These are phyloP conservation scores for Tremella yokohamensis DNA, from an alignment of 768 basidiomycete genomes.

Conservation along the genomic window DNA sequence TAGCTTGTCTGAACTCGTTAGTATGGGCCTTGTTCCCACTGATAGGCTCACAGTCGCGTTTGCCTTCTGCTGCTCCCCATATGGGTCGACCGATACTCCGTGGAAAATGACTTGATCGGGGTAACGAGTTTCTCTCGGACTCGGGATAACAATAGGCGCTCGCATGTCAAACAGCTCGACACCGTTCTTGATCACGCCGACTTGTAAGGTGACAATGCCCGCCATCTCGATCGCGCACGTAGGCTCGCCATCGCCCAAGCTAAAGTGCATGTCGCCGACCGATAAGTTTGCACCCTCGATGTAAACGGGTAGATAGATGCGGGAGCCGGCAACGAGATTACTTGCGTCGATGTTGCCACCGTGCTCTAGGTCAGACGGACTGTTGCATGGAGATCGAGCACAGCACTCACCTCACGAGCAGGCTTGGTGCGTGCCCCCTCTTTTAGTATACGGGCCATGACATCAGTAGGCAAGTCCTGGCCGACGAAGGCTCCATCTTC, in stretches of 20 bases:
- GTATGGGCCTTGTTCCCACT: too few species aligned
- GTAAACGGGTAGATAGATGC: conserved; percentile 59
- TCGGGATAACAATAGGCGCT: background rate
- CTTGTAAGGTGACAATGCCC: conserved; percentile 67
- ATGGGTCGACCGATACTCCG: background rate
- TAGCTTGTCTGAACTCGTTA: background rate
- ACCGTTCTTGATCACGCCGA: conserved; percentile 69
- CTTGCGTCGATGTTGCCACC: conserved; percentile 69
- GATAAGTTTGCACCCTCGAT: conserved; percentile 70
- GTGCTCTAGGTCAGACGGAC: too few species aligned
- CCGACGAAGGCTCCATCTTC: too few species aligned
- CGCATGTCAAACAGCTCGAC: conserved; percentile 58
- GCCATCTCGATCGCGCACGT: conserved; percentile 72
- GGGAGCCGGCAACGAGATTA: conserved; percentile 54
- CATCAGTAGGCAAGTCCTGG: too few species aligned
- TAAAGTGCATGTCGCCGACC: conserved; percentile 73
- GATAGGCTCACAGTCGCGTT: too few species aligned
- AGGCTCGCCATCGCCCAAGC: conserved; percentile 62
- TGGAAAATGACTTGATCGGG: background rate
- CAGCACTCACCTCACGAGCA: too few species aligned
- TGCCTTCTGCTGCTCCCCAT: background rate
- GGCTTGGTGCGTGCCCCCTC: too few species aligned
- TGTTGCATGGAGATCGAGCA: too few species aligned
- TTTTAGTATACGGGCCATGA: too few species aligned
- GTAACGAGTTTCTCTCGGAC: background rate